Percentiles rank a stretch among this genome's conserved stretches.
These are phyloP conservation scores for Capsicum pubescens DNA, from an alignment of 257 asterid genomes.

Conservation along the genomic window DNA sequence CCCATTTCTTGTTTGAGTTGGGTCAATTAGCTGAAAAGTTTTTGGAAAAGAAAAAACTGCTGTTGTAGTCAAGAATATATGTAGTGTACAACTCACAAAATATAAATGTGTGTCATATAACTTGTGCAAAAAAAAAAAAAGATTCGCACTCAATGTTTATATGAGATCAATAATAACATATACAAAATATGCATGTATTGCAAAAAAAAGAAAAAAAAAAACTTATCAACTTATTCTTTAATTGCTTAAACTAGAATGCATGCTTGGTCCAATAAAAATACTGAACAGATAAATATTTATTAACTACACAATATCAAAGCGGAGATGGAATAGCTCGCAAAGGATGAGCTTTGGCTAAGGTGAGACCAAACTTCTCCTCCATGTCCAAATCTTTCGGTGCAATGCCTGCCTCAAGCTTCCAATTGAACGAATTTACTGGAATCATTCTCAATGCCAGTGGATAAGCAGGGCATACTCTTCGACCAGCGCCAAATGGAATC, in stretches of 20 bases:
- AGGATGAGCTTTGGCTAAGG: constrained; percentile 22
- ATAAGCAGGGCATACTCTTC: not conserved
- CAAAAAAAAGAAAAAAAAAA: no score
- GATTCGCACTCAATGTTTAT: not conserved
- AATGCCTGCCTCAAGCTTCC: constrained; percentile 8
- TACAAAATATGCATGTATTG: no score
- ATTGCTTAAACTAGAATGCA: no score
- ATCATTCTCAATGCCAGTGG: not conserved
- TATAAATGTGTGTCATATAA: no score
- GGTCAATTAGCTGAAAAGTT: no score
- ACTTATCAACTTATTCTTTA: no score
- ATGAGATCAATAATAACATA: not conserved
- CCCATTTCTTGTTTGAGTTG: no score
- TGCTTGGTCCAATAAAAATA: not conserved
- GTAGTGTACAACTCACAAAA: not conserved
- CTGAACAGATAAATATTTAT: not conserved
- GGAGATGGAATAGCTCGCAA: not conserved
- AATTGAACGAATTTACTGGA: constrained; percentile 17
- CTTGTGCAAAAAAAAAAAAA: no score
- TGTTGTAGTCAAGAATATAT: no score
- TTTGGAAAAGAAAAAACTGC: no score
- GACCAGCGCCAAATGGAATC: constrained; percentile 21
- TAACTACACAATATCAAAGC: not conserved
- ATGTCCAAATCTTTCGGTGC: not conserved
- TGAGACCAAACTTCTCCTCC: constrained; percentile 27